Evolutionary conservation across 768 basidiomycete genomes (phyloP), one percentile per base, ranked within the genome.

Genomic region (Pilatotrama ljubarskyi): DNA sequence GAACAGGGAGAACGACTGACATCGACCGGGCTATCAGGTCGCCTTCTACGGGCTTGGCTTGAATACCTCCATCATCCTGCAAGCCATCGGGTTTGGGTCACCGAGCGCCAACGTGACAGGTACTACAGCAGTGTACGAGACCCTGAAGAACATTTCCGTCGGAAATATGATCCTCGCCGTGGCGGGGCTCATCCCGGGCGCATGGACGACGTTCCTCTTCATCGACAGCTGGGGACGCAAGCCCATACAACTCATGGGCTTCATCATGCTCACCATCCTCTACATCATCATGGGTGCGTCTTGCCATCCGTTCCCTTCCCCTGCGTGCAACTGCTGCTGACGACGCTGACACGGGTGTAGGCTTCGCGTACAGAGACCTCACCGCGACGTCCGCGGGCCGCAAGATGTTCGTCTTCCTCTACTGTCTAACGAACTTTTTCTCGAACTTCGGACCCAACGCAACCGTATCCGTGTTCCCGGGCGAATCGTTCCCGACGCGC

Each of bases 41-140:
- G 78, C 80, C 8, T 82, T 81, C 72, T 80, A 80, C 69, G 79
- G 79, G 60, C 73, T 81, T 29, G 79, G 80, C 56, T 69, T 82
- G 37, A 82, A 82, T 72, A 75, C 76, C 5, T 74, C 76, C 26
- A 75, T 73, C 66, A 66, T 82, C 71, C 67, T 80, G 68, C 25
- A 64, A 41, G 65, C 72, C 59, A 69, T 74, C 40, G 65, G 67
- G 37, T 74, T 71, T 56, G 68, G 66, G 15, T 46, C 60, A 0
- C 57, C 41, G 17, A 38, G 22, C 44, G 62, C 62, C 24, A 26
- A 36, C 26, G 53, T 66, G 41, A 64, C 51, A 10, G 64, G 62
- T 40, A 51, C 40, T 3, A 25, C 36, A 7, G 55, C 53, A 15
- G 65, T 69, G 18, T 75, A 70, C 64, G 51, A 64, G 22, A 70